A percentile compares a stretch with the other conserved stretches of the same genome.
These are phyloP conservation scores for Cercospora zeae-maydis DNA, from an alignment of 2,329 filamentous ascomycete genomes.

Conservation along the genomic window DNA sequence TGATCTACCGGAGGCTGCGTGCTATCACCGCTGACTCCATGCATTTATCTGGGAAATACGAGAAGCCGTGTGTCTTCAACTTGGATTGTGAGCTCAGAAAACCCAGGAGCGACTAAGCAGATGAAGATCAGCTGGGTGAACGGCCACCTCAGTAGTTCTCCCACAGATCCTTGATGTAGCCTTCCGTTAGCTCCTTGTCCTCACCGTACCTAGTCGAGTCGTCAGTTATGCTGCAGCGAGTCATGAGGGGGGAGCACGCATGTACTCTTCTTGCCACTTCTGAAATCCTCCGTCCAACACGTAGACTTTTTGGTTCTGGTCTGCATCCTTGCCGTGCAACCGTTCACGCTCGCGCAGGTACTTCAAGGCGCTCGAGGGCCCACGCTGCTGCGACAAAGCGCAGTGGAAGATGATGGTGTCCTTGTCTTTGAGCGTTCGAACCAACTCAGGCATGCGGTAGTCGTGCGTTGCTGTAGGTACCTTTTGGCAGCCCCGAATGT, in stretches of 20 bases:
- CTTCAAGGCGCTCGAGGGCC: conserved; percentile 75
- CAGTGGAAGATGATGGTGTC: conserved; percentile 92
- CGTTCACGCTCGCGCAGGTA: conserved; percentile 71
- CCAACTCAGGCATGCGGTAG: conserved; percentile 73
- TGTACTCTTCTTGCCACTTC: conserved; percentile 76
- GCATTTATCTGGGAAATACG: no score
- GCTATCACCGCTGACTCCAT: not conserved
- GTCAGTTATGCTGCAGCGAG: conserved; percentile 4
- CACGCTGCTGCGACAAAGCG: conserved; percentile 83
- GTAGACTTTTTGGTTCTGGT: conserved; percentile 65
- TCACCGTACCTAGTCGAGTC: conserved; percentile 56
- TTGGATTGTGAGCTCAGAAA: not conserved
- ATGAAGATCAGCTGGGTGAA: not conserved
- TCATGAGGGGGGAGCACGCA: conserved; percentile 8
- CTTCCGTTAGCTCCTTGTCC: conserved; percentile 78
- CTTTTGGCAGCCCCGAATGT: conserved; percentile 75
- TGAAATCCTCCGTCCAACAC: conserved; percentile 82
- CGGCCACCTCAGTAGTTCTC: conserved; percentile 35
- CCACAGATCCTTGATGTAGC: conserved; percentile 83
- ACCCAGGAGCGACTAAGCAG: not conserved
- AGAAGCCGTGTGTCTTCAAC: not conserved
- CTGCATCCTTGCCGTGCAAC: conserved; percentile 37
- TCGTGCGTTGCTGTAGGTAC: conserved; percentile 72
- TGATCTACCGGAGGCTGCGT: not conserved
- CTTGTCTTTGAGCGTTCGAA: conserved; percentile 71